A percentile compares a stretch with the other conserved stretches of the same genome.
Conservation (phyloP, 441 rosid genomes). For the Populus hybrid region DNA sequence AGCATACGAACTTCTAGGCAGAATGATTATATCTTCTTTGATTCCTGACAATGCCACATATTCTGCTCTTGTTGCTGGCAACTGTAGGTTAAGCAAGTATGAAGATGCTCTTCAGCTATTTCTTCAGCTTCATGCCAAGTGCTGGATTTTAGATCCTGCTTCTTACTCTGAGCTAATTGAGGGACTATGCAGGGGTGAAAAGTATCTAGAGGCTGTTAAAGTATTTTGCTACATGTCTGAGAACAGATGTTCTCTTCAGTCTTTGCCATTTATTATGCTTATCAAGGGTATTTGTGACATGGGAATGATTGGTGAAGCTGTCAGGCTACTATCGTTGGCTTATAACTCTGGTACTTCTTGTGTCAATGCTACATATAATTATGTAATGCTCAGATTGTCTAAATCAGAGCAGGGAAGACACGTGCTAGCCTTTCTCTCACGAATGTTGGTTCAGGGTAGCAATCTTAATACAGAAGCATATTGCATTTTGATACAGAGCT, state of each 20-base stretch:
- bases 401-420: conserved; percentile 21
- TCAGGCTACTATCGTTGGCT: conserved; percentile 34
- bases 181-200: conserved; percentile 36
- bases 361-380: conserved; percentile 27
- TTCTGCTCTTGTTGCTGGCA: conserved; percentile 45
- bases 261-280: conserved; percentile 31
- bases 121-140: conserved; percentile 18
- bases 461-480: conserved; percentile 33
- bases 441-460: conserved; percentile 42
- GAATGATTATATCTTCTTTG: conserved; percentile 38
- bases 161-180: conserved; percentile 45
- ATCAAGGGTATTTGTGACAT: conserved; percentile 32
- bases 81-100: conserved; percentile 31
- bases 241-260: conserved; percentile 29
- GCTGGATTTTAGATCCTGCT: conserved; percentile 37
- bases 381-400: conserved; percentile 35
- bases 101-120: conserved; percentile 39
- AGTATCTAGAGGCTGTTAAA: conserved; percentile 33
- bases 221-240: conserved; percentile 45
- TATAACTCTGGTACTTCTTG: conserved; percentile 29
- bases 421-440: conserved; percentile 32
- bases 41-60: conserved; percentile 37
- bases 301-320: conserved; percentile 41
- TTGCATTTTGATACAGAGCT: conserved; percentile 36
- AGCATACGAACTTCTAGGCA: conserved; percentile 42